These are phyloP conservation scores for Psilocybe mexicana DNA, from an alignment of 1,284 basidiomycete species.

Conservation along the genomic window DNA sequence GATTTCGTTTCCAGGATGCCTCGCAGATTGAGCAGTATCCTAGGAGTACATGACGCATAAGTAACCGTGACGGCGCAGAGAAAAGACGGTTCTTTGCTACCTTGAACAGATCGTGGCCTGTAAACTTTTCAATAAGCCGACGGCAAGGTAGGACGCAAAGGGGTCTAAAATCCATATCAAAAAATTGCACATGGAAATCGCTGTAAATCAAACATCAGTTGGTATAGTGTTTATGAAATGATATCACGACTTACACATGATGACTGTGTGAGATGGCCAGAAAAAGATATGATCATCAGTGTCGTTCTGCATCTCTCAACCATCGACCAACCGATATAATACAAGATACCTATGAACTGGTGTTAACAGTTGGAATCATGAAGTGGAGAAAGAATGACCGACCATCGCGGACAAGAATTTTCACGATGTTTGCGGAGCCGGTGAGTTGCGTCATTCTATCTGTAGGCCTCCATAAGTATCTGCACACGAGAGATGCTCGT, in stretches of 20 bases:
- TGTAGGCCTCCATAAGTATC: not conserved
- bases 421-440: constrained; percentile 16
- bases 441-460: constrained; percentile 9
- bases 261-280: constrained; percentile 12
- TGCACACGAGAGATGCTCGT: not conserved
- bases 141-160: constrained; percentile 25
- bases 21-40: constrained; percentile 25
- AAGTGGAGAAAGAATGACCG: not conserved
- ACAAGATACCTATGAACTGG: constrained; percentile 22
- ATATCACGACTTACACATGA: constrained; percentile 22
- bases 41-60: not conserved
- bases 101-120: constrained; percentile 29
- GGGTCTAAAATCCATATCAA: constrained; percentile 28
- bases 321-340: constrained; percentile 25
- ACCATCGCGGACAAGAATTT: constrained; percentile 25
- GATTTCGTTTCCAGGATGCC: constrained; percentile 21
- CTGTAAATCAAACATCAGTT: constrained; percentile 9
- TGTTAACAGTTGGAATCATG: not conserved
- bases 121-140: constrained; percentile 25
- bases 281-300: not conserved
- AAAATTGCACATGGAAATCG: constrained; percentile 25
- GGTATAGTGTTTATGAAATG: not conserved
- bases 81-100: constrained; percentile 8
- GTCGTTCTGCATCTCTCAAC: not conserved
- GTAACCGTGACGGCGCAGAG: not conserved